phyloP scores from a whole-genome alignment of 75 land plant genomes.

The Pinus taeda region DNA sequence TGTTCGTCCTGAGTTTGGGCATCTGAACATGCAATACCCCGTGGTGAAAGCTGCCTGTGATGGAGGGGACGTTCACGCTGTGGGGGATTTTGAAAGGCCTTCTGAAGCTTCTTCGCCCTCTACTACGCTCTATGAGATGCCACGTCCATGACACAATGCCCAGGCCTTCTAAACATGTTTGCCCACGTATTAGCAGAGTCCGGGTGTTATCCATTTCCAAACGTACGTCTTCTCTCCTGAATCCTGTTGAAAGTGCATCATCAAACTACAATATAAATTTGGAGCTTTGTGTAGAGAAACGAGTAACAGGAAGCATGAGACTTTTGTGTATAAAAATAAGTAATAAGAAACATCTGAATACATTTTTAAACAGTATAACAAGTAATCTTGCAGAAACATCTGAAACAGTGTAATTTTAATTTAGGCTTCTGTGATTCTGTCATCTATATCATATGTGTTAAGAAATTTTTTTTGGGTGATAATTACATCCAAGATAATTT shows the following conservation, averaged over 20 bases:
- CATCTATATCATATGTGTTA: too few species aligned
- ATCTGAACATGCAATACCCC: conserved; percentile 1
- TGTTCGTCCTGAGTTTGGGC: conserved; percentile 7
- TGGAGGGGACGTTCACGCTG: not conserved
- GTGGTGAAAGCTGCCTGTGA: conserved; percentile 1
- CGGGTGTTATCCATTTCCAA: conserved; percentile 1
- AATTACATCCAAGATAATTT: too few species aligned
- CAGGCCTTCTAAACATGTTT: not conserved
- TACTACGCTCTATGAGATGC: not conserved
- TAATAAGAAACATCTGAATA: too few species aligned
- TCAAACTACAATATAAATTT: not conserved
- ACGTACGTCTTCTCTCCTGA: conserved; percentile 1
- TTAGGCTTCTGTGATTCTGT: too few species aligned
- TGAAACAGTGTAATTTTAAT: too few species aligned
- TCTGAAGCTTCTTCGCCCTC: not conserved
- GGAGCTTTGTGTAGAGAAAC: not conserved
- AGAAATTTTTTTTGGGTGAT: too few species aligned
- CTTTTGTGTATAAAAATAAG: not conserved
- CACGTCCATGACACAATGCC: conserved; percentile 10
- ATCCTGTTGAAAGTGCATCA: not conserved
- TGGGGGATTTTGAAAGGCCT: conserved; percentile 6
- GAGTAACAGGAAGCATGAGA: not conserved
- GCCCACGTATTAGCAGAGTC: not conserved
- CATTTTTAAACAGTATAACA: too few species aligned
- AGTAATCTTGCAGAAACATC: too few species aligned